Conservation (phyloP, 2,329 filamentous ascomycete species). For the Huntiella omanensis region DNA sequence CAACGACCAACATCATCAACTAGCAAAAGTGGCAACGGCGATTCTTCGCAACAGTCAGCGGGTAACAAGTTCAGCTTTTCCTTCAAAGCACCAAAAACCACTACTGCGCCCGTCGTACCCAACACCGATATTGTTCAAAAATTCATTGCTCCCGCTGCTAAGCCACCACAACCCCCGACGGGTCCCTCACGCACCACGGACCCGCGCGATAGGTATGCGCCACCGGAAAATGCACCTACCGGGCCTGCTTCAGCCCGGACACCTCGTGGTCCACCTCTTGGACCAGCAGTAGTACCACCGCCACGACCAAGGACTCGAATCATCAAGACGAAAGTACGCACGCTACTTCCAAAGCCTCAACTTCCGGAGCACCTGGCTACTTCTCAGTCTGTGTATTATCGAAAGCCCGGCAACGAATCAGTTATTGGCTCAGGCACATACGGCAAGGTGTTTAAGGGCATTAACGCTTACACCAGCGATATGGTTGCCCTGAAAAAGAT, state of each 20-base stretch:
- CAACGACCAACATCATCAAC: too few relatives aligned
- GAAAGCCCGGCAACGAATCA: conserved; percentile 93
- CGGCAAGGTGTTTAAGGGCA: conserved; percentile 85
- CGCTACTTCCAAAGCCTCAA: conserved; percentile 50
- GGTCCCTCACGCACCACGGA: conserved; percentile 15
- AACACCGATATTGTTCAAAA: conserved; percentile 50
- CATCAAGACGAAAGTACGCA: conserved; percentile 49
- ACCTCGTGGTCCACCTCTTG: conserved; percentile 8
- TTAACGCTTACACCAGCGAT: conserved; percentile 75
- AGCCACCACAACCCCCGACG: conserved; percentile 24
- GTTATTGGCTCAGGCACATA: conserved; percentile 92
- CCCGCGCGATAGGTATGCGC: conserved; percentile 21
- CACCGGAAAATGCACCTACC: conserved; percentile 31
- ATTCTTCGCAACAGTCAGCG: background rate
- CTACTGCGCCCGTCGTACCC: conserved; percentile 30
- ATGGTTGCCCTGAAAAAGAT: conserved; percentile 79
- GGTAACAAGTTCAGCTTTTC: conserved; percentile 68
- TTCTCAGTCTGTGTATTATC: conserved; percentile 81
- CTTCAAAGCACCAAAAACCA: conserved; percentile 45
- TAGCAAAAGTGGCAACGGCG: too few relatives aligned
- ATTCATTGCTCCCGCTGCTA: conserved; percentile 33
- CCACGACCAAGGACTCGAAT: conserved; percentile 36
- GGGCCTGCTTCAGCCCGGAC: conserved; percentile 32
- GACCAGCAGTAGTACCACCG: conserved; percentile 10
- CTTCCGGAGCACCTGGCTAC: conserved; percentile 52